Base-by-base conservation (phyloP, 345 rosid genomes). In the Lepidium didymum region DNA sequence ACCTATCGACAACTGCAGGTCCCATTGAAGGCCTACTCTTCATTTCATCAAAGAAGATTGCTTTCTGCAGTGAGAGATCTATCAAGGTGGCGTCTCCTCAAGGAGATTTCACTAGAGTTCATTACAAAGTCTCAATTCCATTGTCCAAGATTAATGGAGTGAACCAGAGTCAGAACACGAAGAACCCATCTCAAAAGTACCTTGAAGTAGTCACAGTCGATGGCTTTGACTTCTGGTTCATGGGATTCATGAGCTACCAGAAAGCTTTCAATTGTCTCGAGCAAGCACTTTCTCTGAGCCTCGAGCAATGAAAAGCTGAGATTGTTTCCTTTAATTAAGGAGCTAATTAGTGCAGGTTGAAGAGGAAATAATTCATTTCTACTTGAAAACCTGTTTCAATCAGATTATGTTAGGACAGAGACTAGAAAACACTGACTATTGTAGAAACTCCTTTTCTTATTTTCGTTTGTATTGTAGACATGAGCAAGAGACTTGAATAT, bases 201-300 rank as follows among this genome's bases (percentile, higher is more conserved):
- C 69, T 86, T 29, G 85, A 92, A 75, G 67, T 89, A 33, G 81
- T 79, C 2, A 92, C 91, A 0, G 81, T 78, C 2, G 96, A 92
- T 68, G 75, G 60, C 66, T 90, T 85, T 63, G 96, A 92, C 35
- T 92, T 92, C 84, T 90, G 96, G 98, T 87, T 90, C 51, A 87
- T 90, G 91, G 96, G 98, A 0, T 90, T 92, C 81, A 60, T 85
- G 58, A 90, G 85, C 51, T 74, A 81, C 57, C 78, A 84, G 63
- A 93, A 85, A 75, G 85, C 96, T 62, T 75, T 81, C 69, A 81
- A 78, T 53, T 56, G 62, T 58, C 84, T 91, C 49, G 86, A 84
- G 68, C 86, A 78, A 41, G 81, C 87, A 33, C 68, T 64, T 29
- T 78, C 86, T 62, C 50, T 69, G 36, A 62, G 56, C 42, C 44